phyloP scores from a whole-genome alignment of 2,329 filamentous ascomycete species.

The Stemphylium vesicarium region DNA sequence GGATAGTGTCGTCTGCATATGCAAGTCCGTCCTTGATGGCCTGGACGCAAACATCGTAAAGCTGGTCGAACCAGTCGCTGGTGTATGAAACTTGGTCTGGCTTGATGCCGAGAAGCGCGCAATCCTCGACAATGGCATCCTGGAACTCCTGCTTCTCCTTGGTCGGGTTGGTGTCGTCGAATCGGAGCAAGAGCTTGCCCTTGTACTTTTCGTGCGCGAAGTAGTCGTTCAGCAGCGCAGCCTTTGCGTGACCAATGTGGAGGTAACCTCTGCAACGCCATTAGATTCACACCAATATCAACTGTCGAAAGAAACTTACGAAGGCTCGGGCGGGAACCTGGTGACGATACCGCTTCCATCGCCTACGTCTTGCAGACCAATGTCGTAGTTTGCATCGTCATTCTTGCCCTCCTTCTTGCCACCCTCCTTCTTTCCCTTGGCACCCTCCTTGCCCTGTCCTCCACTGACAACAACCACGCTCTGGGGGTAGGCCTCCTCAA shows the following conservation, averaged over 20 bases:
- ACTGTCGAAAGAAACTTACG: slow-evolving; percentile 58
- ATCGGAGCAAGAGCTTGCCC: slow-evolving; percentile 86
- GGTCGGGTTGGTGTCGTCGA: slow-evolving; percentile 96
- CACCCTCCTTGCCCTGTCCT: slow-evolving; percentile 50
- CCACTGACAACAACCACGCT: slow-evolving; percentile 68
- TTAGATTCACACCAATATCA: slow-evolving; percentile 6
- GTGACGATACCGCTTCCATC: slow-evolving; percentile 79
- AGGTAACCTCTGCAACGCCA: slow-evolving; percentile 69
- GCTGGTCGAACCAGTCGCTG: slow-evolving; percentile 91
- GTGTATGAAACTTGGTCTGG: slow-evolving; percentile 88
- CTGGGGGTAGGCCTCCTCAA: slow-evolving; percentile 83
- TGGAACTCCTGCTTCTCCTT: slow-evolving; percentile 98
- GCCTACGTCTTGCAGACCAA: slow-evolving; percentile 82
- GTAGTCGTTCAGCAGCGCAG: slow-evolving; percentile 92
- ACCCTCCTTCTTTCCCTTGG: slow-evolving; percentile 65
- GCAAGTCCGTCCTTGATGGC: slow-evolving; percentile 87
- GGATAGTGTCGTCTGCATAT: slow-evolving; percentile 93
- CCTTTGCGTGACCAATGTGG: slow-evolving; percentile 95
- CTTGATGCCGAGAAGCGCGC: slow-evolving; percentile 88
- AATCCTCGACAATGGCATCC: slow-evolving; percentile 90
- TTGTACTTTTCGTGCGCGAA: slow-evolving; percentile 94
- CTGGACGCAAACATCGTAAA: slow-evolving; percentile 83
- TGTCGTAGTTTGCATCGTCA: slow-evolving; percentile 86
- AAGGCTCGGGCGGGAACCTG: slow-evolving; percentile 92
- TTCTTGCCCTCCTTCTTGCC: slow-evolving; percentile 70